Evolutionary conservation across 345 rosid genomes (phyloP).

Genomic region (Lenwebbia sp.): DNA sequence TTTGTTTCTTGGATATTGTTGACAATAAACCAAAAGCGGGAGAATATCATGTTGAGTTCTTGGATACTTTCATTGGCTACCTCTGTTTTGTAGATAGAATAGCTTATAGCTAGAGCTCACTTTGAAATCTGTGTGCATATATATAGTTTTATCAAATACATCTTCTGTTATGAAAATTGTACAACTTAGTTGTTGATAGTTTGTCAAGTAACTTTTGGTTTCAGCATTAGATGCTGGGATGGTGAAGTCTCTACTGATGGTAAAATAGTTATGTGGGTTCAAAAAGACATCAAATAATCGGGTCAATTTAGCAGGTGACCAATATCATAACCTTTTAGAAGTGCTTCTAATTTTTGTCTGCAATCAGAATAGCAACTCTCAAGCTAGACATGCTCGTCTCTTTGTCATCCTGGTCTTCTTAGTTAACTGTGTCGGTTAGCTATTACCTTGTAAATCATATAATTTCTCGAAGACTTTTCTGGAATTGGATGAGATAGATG

Average conservation of each 20-base stretch:
- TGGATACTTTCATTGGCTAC: background rate
- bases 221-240: background rate
- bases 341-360: background rate
- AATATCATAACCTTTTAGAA: background rate
- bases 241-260: background rate
- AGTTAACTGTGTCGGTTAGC: background rate
- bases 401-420: background rate
- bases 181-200: background rate
- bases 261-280: background rate
- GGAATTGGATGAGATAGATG: background rate
- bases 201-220: background rate
- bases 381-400: background rate
- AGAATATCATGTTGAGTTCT: background rate
- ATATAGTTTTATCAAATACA: background rate
- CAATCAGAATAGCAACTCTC: background rate
- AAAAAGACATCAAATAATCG: background rate
- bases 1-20: background rate
- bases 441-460: background rate
- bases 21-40: background rate
- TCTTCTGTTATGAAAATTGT: background rate
- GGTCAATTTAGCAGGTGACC: background rate
- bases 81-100: background rate
- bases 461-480: background rate
- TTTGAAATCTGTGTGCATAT: background rate
- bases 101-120: background rate